These are phyloP conservation scores for Hamigera avellanea DNA, from an alignment of 495 filamentous ascomycete genomes.

Conservation along the genomic window DNA sequence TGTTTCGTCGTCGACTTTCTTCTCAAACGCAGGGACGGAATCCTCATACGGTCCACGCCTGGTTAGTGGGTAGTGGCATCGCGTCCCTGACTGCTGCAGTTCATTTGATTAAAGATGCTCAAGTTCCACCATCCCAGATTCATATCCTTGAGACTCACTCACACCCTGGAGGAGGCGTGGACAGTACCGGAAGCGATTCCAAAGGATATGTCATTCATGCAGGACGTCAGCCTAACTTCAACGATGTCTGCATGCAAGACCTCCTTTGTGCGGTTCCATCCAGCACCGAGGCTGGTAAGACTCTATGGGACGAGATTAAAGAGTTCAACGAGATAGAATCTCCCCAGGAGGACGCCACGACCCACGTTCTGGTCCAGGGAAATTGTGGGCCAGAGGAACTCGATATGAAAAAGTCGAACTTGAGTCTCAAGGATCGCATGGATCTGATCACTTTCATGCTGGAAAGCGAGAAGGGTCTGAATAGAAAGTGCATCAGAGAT, in stretches of 20 bases:
- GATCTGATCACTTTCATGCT: conserved; percentile 19
- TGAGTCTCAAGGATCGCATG: conserved; percentile 17
- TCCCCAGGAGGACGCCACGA: conserved; percentile 4
- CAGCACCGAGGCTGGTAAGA: conserved; percentile 10
- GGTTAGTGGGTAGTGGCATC: conserved; percentile 29
- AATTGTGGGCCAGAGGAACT: conserved; percentile 3
- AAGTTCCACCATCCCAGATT: conserved; percentile 24
- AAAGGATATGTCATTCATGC: conserved; percentile 28
- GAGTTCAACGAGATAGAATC: conserved; percentile 8
- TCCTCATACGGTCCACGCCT: conserved; percentile 7
- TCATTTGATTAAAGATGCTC: conserved; percentile 31
- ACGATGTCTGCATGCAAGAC: conserved; percentile 22
- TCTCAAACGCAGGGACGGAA: not conserved
- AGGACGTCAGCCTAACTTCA: conserved; percentile 25
- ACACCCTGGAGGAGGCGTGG: conserved; percentile 20
- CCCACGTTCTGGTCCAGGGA: conserved; percentile 8
- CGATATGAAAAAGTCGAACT: conserved; percentile 6
- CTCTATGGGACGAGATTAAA: conserved; percentile 16
- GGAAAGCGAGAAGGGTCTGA: conserved; percentile 20
- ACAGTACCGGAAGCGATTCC: conserved; percentile 19
- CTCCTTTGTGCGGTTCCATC: conserved; percentile 26
- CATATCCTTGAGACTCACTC: conserved; percentile 28
- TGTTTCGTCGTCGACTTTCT: not conserved
- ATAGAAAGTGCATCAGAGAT: conserved; percentile 22
- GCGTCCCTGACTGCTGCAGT: conserved; percentile 30